Conservation (phyloP, 805 yeast species). For the Candida methanosorbosa region DNA sequence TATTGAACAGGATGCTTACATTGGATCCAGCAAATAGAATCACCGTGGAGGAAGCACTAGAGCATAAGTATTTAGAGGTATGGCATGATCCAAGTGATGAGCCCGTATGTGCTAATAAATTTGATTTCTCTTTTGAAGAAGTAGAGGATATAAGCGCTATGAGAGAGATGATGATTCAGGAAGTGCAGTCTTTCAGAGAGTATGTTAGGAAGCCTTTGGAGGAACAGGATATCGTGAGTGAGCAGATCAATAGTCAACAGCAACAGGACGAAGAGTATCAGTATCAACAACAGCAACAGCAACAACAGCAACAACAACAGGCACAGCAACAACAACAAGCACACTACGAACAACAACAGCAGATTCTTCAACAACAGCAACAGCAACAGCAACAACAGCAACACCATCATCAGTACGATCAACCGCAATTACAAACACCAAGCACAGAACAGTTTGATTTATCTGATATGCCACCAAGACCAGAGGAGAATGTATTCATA, state of each 20-base stretch:
- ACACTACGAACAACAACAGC: conserved; percentile 8
- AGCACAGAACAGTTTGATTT: conserved; percentile 28
- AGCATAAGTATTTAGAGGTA: conserved; percentile 77
- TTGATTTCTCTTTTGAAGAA: conserved; percentile 82
- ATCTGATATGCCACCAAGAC: conserved; percentile 51
- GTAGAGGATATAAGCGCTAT: conserved; percentile 71
- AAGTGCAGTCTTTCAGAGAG: conserved; percentile 69
- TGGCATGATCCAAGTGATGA: conserved; percentile 96
- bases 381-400: conserved; percentile 11
- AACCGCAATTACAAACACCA: conserved; percentile 33
- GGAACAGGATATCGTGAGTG: conserved; percentile 31
- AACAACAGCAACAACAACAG: conserved; percentile 8
- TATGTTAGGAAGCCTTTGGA: conserved; percentile 72
- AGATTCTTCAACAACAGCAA: conserved; percentile 8
- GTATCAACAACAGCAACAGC: conserved; percentile 7
- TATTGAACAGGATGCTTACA: conserved; percentile 70
- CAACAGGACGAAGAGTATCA: conserved; percentile 12
- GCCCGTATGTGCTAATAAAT: conserved; percentile 69
- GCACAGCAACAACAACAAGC: conserved; percentile 6
- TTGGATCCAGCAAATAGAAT: conserved; percentile 81
- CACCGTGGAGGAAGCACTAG: conserved; percentile 79
- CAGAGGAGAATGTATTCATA: conserved; percentile 45
- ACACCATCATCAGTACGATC: conserved; percentile 13
- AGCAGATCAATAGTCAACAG: conserved; percentile 15
- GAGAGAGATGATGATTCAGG: conserved; percentile 71